Conservation (phyloP, 225 moss, liverwort and hornwort genomes). For the Pseudisothecium myosuroides region DNA sequence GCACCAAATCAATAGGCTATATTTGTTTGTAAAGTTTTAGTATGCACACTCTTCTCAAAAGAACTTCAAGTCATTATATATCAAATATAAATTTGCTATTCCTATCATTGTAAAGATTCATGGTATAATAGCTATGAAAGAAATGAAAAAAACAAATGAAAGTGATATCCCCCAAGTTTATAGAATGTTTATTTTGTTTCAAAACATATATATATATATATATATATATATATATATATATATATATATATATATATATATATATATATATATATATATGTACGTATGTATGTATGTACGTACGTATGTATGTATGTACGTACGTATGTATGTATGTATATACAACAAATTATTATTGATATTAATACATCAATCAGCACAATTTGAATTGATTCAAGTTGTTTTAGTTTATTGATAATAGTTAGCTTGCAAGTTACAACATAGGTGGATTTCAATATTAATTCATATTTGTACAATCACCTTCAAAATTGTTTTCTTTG, state of each 20-base stretch:
- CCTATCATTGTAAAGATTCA: not conserved
- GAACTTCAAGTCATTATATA: not conserved
- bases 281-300: too few relatives aligned
- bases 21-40: not conserved
- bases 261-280: too few relatives aligned
- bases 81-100: not conserved
- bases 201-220: too few relatives aligned
- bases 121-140: not conserved
- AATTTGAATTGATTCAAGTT: not conserved
- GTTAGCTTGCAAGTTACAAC: not conserved
- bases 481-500: rapidly evolving
- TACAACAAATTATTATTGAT: not conserved
- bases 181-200: not conserved
- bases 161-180: not conserved
- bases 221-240: too few relatives aligned
- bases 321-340: too few relatives aligned
- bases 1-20: not conserved
- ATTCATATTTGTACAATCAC: not conserved
- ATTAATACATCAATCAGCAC: rapidly evolving
- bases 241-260: too few relatives aligned
- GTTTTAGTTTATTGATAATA: too few relatives aligned
- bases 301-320: too few relatives aligned
- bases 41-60: not conserved
- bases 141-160: not conserved
- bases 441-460: not conserved